A percentile compares a stretch with the other conserved stretches of the same genome.
Evolutionary conservation across 1,284 basidiomycete genomes (phyloP).

Genomic region (Boletus semigastroideus): DNA sequence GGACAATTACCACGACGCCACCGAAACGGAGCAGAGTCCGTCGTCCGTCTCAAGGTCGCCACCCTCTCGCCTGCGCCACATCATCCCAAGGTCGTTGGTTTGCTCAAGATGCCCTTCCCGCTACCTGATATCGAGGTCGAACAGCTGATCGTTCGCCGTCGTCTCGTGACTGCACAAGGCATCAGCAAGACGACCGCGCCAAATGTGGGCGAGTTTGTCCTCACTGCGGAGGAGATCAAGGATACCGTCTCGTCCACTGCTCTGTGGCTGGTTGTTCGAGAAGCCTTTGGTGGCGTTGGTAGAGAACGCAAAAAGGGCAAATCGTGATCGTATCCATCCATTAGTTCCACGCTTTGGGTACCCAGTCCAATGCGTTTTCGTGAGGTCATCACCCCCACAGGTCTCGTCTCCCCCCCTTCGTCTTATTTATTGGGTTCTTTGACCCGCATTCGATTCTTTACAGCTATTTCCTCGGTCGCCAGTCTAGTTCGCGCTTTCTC

Average conservation of each 20-base stretch:
- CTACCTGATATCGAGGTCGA: slow-evolving; percentile 77
- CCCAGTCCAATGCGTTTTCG: slow-evolving; percentile 4
- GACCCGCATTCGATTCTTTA: slow-evolving; percentile 11
- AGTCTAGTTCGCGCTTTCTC: not conserved
- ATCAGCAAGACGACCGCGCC: slow-evolving; percentile 40
- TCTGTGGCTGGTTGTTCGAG: slow-evolving; percentile 90
- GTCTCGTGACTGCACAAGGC: slow-evolving; percentile 46
- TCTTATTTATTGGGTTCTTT: slow-evolving; percentile 18
- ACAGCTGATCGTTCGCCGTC: slow-evolving; percentile 48
- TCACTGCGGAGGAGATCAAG: slow-evolving; percentile 93
- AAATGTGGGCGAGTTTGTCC: slow-evolving; percentile 45
- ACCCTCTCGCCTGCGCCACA: slow-evolving; percentile 91
- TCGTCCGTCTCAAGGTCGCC: slow-evolving; percentile 60
- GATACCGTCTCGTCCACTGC: slow-evolving; percentile 88
- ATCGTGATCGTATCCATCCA: slow-evolving; percentile 31
- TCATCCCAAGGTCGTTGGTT: slow-evolving; percentile 92
- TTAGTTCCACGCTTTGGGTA: not conserved
- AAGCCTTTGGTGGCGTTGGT: slow-evolving; percentile 89
- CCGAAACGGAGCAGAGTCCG: slow-evolving; percentile 10
- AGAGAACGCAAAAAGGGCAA: slow-evolving; percentile 74
- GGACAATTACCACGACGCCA: slow-evolving; percentile 5
- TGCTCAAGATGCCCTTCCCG: slow-evolving; percentile 87
- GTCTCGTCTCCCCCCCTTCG: slow-evolving; percentile 12
- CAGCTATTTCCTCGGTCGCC: not conserved
- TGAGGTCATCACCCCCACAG: slow-evolving; percentile 6